Conservation (phyloP, 2,329 filamentous ascomycete species). For the Rhexocercosporidium sp. region DNA sequence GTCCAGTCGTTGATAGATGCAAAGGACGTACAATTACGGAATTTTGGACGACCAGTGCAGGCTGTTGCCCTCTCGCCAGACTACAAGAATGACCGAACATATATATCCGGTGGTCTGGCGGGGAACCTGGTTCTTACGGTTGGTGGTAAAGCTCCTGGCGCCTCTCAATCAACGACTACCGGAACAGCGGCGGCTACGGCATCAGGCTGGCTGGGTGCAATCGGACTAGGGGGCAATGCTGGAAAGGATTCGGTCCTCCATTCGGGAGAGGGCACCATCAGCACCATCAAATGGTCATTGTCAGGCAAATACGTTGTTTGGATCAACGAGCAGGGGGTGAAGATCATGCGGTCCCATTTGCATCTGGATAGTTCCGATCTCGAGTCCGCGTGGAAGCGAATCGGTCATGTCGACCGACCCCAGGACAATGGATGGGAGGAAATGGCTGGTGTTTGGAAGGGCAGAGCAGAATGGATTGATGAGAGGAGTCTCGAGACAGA, state of each 20-base stretch:
- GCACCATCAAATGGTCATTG: conserved; percentile 90
- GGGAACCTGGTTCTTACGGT: conserved; percentile 87
- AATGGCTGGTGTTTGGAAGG: conserved; percentile 96
- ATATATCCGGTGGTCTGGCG: conserved; percentile 87
- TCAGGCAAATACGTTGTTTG: conserved; percentile 92
- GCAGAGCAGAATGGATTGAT: conserved; percentile 90
- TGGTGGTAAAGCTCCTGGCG: conserved; percentile 73
- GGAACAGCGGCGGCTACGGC: conserved; percentile 82
- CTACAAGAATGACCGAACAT: conserved; percentile 86
- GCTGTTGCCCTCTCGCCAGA: conserved; percentile 94
- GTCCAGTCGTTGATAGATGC: conserved; percentile 84
- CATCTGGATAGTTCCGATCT: conserved; percentile 76
- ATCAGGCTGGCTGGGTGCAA: conserved; percentile 87
- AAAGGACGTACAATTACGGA: conserved; percentile 88
- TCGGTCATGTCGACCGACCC: conserved; percentile 89
- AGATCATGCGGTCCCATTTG: conserved; percentile 92
- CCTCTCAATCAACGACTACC: conserved; percentile 82
- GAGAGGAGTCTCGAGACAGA: conserved; percentile 78
- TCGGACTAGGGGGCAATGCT: conserved; percentile 78
- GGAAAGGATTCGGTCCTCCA: conserved; percentile 89
- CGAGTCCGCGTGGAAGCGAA: conserved; percentile 91
- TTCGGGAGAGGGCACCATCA: conserved; percentile 89
- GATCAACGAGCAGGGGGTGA: conserved; percentile 97
- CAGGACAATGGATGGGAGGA: conserved; percentile 90
- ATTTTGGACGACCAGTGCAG: conserved; percentile 92